Evolutionary conservation across 148 eudicot genomes (phyloP).

Genomic region (Talinum fruticosum): DNA sequence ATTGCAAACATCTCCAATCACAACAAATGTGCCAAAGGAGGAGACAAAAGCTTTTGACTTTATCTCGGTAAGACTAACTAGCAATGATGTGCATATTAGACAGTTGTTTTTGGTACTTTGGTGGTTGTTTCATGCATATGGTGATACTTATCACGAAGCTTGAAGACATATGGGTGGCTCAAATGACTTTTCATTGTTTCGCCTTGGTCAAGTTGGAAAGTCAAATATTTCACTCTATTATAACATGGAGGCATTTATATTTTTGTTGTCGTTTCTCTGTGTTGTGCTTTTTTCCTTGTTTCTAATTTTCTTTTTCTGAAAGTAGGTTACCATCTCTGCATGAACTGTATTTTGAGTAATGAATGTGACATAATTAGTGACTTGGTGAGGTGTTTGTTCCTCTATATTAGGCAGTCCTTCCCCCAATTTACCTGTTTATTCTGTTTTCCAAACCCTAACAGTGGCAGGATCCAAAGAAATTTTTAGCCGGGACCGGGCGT

Average conservation of each 20-base stretch:
- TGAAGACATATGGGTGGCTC: too few relatives aligned
- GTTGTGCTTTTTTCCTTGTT: neutral
- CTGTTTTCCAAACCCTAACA: neutral
- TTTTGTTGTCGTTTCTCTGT: too few relatives aligned
- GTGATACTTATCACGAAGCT: too few relatives aligned
- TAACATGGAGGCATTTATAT: too few relatives aligned
- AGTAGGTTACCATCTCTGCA: neutral
- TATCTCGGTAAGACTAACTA: slow-evolving; percentile 60
- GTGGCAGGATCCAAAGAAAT: neutral
- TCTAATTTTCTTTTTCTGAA: too few relatives aligned
- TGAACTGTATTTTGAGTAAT: neutral
- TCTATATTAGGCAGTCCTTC: neutral
- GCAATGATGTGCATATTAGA: neutral
- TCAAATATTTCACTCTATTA: too few relatives aligned
- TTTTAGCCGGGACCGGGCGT: too few relatives aligned
- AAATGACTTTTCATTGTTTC: too few relatives aligned
- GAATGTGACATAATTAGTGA: neutral
- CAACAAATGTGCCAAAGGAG: slow-evolving; percentile 63
- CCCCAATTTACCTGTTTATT: neutral
- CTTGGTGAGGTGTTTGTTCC: neutral
- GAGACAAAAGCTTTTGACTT: slow-evolving; percentile 92
- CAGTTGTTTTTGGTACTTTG: neutral
- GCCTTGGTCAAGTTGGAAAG: too few relatives aligned
- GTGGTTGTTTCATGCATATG: too few relatives aligned
- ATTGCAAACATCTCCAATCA: slow-evolving; percentile 53